phyloP scores from a whole-genome alignment of 192 early-diverging fungal species.

The Coemansia sp. region DNA sequence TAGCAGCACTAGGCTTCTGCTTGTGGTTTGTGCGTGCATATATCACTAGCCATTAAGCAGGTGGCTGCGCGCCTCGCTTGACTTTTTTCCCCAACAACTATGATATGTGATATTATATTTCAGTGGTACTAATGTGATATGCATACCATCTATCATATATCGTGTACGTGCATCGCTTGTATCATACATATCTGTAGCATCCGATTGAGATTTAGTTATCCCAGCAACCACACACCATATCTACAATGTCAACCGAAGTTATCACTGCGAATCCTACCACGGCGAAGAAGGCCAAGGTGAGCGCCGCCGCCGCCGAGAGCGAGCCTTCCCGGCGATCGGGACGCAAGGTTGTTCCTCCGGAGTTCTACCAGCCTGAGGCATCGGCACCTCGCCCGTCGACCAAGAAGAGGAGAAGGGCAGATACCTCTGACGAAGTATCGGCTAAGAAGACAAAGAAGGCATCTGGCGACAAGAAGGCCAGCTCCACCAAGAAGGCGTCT shows the following conservation, averaged over 20 bases:
- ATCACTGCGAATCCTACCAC: conserved; percentile 20
- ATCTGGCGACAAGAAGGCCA: conserved; percentile 17
- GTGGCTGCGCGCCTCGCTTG: too few relatives aligned
- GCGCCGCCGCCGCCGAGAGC: conserved; percentile 13
- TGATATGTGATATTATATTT: background rate
- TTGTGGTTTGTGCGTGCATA: too few relatives aligned
- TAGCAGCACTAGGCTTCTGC: too few relatives aligned
- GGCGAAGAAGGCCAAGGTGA: conserved; percentile 38
- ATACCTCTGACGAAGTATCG: conserved; percentile 21
- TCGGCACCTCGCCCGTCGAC: conserved; percentile 17
- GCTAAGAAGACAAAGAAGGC: conserved; percentile 29
- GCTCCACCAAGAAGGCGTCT: conserved; percentile 17
- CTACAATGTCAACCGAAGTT: conserved; percentile 16
- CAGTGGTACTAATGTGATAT: background rate
- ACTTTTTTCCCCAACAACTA: too few relatives aligned
- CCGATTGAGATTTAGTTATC: conserved; percentile 1
- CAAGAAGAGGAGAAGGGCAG: conserved; percentile 42
- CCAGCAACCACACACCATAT: conserved; percentile 4
- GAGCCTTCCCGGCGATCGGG: conserved; percentile 46
- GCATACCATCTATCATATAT: background rate
- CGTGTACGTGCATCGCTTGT: background rate
- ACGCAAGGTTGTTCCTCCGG: conserved; percentile 41
- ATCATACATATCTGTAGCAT: background rate
- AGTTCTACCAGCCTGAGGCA: conserved; percentile 44
- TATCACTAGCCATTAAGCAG: too few relatives aligned